phyloP scores from a whole-genome alignment of 306 rosid genomes.

The Vicia sativa region DNA sequence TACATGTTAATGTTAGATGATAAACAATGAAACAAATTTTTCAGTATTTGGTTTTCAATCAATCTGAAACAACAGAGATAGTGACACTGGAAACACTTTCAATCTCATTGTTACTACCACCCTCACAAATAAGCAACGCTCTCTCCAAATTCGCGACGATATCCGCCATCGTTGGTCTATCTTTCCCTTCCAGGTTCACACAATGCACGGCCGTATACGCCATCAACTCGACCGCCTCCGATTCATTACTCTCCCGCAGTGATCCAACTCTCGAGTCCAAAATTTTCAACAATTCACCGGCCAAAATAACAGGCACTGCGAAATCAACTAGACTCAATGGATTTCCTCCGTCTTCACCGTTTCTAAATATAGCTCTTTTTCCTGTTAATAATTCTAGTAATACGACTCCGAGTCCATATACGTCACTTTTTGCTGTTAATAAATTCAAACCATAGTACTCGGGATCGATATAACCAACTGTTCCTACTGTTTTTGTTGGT shows the following conservation, averaged over 20 bases:
- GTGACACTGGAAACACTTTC: slow-evolving; percentile 72
- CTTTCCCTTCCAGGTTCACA: slow-evolving; percentile 92
- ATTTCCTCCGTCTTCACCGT: slow-evolving; percentile 56
- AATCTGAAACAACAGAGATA: slow-evolving; percentile 68
- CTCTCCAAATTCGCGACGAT: slow-evolving; percentile 81
- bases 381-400: slow-evolving; percentile 88
- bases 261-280: slow-evolving; percentile 73
- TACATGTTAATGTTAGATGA: slow-evolving; percentile 35
- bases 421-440: slow-evolving; percentile 88
- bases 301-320: slow-evolving; percentile 75
- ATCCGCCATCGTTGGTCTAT: slow-evolving; percentile 87
- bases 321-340: slow-evolving; percentile 74
- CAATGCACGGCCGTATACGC: slow-evolving; percentile 79
- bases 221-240: slow-evolving; percentile 83
- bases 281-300: slow-evolving; percentile 66
- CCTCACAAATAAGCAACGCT: slow-evolving; percentile 68
- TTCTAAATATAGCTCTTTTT: slow-evolving; percentile 80
- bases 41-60: slow-evolving; percentile 33
- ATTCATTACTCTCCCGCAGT: slow-evolving; percentile 58
- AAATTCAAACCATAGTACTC: slow-evolving; percentile 91
- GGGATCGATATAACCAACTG: slow-evolving; percentile 92
- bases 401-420: slow-evolving; percentile 88
- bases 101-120: slow-evolving; percentile 37
- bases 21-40: slow-evolving; percentile 41
- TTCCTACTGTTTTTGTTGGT: slow-evolving; percentile 79